phyloP scores from a whole-genome alignment of 1,139 yeast genomes.

The Yamadazyma jaroonii region DNA sequence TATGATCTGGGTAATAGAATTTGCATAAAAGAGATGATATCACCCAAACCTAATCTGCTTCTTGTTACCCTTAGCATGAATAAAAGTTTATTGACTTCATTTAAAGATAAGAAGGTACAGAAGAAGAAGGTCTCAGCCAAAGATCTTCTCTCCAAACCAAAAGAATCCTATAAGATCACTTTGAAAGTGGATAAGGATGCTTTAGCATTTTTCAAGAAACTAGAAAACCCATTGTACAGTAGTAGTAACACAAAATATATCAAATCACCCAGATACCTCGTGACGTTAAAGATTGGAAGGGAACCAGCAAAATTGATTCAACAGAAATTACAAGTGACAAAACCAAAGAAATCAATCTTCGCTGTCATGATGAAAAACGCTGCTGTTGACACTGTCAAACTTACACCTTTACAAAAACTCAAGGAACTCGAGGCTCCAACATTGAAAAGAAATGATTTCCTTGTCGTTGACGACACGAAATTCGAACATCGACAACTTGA shows the following conservation, averaged over 20 bases:
- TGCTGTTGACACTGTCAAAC: constrained; percentile 18
- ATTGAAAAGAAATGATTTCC: constrained; percentile 18
- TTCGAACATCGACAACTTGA: background rate
- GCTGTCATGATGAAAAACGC: constrained; percentile 25
- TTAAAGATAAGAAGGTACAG: constrained; percentile 4
- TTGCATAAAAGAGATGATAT: too few relatives aligned
- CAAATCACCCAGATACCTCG: constrained; percentile 6
- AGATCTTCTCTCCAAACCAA: constrained; percentile 17
- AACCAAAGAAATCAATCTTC: constrained; percentile 18
- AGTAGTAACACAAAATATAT: constrained; percentile 14
- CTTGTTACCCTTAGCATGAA: background rate
- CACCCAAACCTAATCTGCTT: background rate
- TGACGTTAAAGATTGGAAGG: constrained; percentile 19
- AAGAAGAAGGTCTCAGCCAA: constrained; percentile 24
- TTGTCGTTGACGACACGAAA: constrained; percentile 14
- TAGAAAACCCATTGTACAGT: constrained; percentile 31
- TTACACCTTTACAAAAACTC: constrained; percentile 22
- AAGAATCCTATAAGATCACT: constrained; percentile 20
- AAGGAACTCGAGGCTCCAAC: constrained; percentile 22
- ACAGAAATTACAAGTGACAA: constrained; percentile 3
- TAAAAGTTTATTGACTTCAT: background rate
- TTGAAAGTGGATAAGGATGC: constrained; percentile 24
- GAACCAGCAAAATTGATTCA: constrained; percentile 11
- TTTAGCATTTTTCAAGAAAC: constrained; percentile 24
- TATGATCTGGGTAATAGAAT: too few relatives aligned